Percentiles rank a stretch among this genome's conserved stretches.
phyloP scores from a whole-genome alignment of 2,329 filamentous ascomycete genomes.

The Gaeumannomyces tritici region DNA sequence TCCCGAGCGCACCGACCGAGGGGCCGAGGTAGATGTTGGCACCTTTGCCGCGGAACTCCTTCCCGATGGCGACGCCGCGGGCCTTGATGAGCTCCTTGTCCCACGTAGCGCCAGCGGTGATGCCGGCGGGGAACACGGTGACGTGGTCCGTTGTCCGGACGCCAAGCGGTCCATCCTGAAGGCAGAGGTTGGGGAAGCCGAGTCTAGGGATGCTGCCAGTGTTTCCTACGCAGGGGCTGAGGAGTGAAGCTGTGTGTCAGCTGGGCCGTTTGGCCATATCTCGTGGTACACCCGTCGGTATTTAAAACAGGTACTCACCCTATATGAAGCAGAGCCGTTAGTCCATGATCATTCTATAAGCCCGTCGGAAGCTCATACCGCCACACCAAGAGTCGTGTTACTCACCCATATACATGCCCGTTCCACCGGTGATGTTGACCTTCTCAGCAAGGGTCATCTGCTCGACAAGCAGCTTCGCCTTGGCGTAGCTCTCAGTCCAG shows the following conservation, averaged over 20 bases:
- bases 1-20: constrained; percentile 59
- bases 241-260: constrained; percentile 20
- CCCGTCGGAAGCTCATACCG: neutral
- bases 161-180: constrained; percentile 64
- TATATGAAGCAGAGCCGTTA: neutral
- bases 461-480: constrained; percentile 58
- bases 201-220: constrained; percentile 62
- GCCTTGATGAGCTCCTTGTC: constrained; percentile 63
- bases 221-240: constrained; percentile 59
- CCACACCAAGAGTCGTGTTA: constrained; percentile 8
- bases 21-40: constrained; percentile 64
- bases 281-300: neutral
- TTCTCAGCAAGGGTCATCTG: constrained; percentile 76
- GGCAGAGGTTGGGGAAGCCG: constrained; percentile 61
- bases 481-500: constrained; percentile 62
- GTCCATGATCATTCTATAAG: no score
- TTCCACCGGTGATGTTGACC: constrained; percentile 65
- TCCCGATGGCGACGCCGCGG: constrained; percentile 57
- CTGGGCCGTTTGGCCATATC: constrained; percentile 4
- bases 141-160: constrained; percentile 65
- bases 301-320: constrained; percentile 11
- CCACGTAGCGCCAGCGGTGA: constrained; percentile 66
- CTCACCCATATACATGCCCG: constrained; percentile 58
- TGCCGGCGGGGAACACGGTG: constrained; percentile 71
- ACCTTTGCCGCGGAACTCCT: constrained; percentile 66